Conservation (phyloP, 2,329 filamentous ascomycete species). For the Botryotinia globosa region DNA sequence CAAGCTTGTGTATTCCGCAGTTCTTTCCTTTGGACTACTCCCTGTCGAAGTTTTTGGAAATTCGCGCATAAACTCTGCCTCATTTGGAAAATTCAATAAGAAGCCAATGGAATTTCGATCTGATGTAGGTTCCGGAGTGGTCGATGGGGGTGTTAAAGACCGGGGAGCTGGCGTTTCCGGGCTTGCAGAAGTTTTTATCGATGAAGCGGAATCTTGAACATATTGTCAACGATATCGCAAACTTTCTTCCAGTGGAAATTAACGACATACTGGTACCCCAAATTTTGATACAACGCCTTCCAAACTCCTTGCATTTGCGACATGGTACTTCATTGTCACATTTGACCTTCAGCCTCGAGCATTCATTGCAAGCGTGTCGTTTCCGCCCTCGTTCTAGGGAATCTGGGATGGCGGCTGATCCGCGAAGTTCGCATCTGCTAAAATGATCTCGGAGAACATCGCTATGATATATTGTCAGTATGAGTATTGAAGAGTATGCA, state of each 20-base stretch:
- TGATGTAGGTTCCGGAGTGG: constrained; percentile 32
- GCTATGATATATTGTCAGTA: constrained; percentile 24
- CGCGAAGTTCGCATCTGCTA: constrained; percentile 36
- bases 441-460: constrained; percentile 40
- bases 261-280: constrained; percentile 25
- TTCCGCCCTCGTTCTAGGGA: constrained; percentile 38
- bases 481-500: background rate
- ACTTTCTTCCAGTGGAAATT: background rate
- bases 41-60: constrained; percentile 34
- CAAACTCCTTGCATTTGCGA: constrained; percentile 38
- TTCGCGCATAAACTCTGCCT: constrained; percentile 35
- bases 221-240: constrained; percentile 16
- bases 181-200: constrained; percentile 26
- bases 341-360: constrained; percentile 38
- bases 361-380: constrained; percentile 39
- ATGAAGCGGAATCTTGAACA: constrained; percentile 11
- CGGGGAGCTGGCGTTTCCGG: constrained; percentile 27
- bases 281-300: constrained; percentile 35
- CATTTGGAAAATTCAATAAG: constrained; percentile 35
- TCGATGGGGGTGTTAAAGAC: constrained; percentile 23
- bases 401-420: constrained; percentile 35
- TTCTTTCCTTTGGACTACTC: constrained; percentile 27
- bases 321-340: constrained; percentile 38
- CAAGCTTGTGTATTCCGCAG: constrained; percentile 23
- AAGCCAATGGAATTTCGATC: constrained; percentile 39